A percentile compares a stretch with the other conserved stretches of the same genome.
These are phyloP conservation scores for Russula abietina DNA, from an alignment of 768 basidiomycete species.

Conservation along the genomic window DNA sequence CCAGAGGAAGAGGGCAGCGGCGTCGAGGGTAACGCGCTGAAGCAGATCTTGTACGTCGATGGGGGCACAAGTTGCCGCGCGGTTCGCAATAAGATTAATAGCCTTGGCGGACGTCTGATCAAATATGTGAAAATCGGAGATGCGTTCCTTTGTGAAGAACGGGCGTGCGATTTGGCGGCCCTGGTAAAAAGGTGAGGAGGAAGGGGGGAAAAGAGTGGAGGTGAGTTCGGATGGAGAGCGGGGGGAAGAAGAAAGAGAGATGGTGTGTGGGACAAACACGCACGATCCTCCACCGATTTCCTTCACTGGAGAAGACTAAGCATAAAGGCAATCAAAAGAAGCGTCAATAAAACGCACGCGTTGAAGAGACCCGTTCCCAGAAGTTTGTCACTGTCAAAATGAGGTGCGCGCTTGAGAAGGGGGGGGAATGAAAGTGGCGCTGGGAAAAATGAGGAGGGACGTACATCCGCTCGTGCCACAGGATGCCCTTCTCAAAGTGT, in stretches of 20 bases:
- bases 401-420: neutral
- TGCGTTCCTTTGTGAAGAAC: conserved; percentile 34
- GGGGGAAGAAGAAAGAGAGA: neutral
- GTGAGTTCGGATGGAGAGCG: conserved; percentile 3
- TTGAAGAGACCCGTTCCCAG: conserved; percentile 54
- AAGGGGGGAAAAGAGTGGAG: neutral
- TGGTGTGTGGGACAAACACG: neutral
- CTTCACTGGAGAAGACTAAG: conserved; percentile 17
- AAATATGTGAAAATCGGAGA: conserved; percentile 35
- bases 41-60: conserved; percentile 36
- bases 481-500: conserved; percentile 24
- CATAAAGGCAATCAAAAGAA: conserved; percentile 18
- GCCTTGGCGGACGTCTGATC: conserved; percentile 30
- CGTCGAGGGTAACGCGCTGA: conserved; percentile 46
- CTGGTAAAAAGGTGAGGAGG: conserved; percentile 27
- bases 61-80: neutral
- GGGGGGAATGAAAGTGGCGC: neutral
- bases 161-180: conserved; percentile 35
- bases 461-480: conserved; percentile 25
- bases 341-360: conserved; percentile 36
- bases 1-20: conserved; percentile 50
- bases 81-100: conserved; percentile 19
- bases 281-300: conserved; percentile 22
- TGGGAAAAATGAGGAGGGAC: neutral
- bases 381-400: conserved; percentile 27